These are phyloP conservation scores for Fusarium chlamydosporum DNA, from an alignment of 2,329 filamentous ascomycete species.

Conservation along the genomic window DNA sequence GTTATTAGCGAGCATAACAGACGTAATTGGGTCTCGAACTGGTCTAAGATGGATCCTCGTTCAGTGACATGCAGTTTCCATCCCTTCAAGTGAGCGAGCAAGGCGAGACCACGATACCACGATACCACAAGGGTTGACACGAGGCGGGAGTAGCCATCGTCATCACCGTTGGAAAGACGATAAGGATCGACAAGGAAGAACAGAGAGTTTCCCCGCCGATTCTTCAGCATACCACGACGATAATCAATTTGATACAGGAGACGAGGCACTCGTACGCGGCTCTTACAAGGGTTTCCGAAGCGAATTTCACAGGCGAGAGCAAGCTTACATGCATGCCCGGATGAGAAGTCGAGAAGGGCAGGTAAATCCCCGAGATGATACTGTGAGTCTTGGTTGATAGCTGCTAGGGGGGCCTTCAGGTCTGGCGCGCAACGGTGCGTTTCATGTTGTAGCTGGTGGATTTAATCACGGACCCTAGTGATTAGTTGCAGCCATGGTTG, in stretches of 20 bases:
- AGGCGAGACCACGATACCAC: constrained; percentile 9
- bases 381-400: constrained; percentile 10
- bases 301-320: constrained; percentile 10
- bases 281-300: not conserved
- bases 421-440: constrained; percentile 43
- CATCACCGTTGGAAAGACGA: constrained; percentile 32
- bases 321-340: constrained; percentile 4
- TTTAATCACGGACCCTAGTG: constrained; percentile 19
- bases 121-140: constrained; percentile 5
- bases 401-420: constrained; percentile 33
- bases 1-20: constrained; percentile 16
- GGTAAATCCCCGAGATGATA: constrained; percentile 19
- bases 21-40: constrained; percentile 10
- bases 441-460: constrained; percentile 39
- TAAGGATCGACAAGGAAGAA: constrained; percentile 37
- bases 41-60: constrained; percentile 9
- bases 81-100: constrained; percentile 16
- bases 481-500: constrained; percentile 28
- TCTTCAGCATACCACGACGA: constrained; percentile 17
- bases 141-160: constrained; percentile 16
- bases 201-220: constrained; percentile 1
- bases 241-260: constrained; percentile 1
- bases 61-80: constrained; percentile 7
- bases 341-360: constrained; percentile 32
- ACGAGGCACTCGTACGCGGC: constrained; percentile 2